Conservation (phyloP, 1,139 yeast species). For the Saccharomycopsis phalli region DNA sequence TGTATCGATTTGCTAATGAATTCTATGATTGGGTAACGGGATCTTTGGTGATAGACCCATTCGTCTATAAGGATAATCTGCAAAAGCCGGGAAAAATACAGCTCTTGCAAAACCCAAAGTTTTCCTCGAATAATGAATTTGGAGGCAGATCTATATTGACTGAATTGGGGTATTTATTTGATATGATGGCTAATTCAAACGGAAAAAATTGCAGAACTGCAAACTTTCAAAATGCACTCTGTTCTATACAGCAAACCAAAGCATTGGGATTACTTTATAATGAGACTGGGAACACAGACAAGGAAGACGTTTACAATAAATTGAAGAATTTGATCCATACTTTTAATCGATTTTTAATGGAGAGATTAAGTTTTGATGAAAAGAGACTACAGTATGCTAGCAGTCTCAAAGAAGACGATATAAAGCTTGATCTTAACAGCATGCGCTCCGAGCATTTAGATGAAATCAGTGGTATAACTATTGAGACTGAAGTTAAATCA, state of each 20-base stretch:
- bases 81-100: background rate
- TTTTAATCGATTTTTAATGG: slow-evolving; percentile 53
- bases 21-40: slow-evolving; percentile 57
- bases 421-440: background rate
- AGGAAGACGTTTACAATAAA: slow-evolving; percentile 21
- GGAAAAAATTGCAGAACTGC: slow-evolving; percentile 64
- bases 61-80: slow-evolving; percentile 30
- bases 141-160: slow-evolving; percentile 45
- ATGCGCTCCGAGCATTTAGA: slow-evolving; percentile 25
- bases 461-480: slow-evolving; percentile 34
- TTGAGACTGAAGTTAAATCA: slow-evolving; percentile 36
- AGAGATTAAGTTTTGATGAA: slow-evolving; percentile 43
- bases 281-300: slow-evolving; percentile 27
- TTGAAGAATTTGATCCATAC: slow-evolving; percentile 39
- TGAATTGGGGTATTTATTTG: slow-evolving; percentile 82
- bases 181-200: slow-evolving; percentile 78
- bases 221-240: slow-evolving; percentile 52
- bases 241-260: slow-evolving; percentile 38
- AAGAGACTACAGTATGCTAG: slow-evolving; percentile 25
- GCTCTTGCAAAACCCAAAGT: slow-evolving; percentile 2
- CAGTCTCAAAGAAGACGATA: slow-evolving; percentile 12
- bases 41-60: slow-evolving; percentile 50
- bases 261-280: slow-evolving; percentile 37
- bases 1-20: slow-evolving; percentile 72
- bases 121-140: background rate